A percentile compares a stretch with the other conserved stretches of the same genome.
Conservation (phyloP, 352 stramenopile genomes). For the Peronospora belbahrii region DNA sequence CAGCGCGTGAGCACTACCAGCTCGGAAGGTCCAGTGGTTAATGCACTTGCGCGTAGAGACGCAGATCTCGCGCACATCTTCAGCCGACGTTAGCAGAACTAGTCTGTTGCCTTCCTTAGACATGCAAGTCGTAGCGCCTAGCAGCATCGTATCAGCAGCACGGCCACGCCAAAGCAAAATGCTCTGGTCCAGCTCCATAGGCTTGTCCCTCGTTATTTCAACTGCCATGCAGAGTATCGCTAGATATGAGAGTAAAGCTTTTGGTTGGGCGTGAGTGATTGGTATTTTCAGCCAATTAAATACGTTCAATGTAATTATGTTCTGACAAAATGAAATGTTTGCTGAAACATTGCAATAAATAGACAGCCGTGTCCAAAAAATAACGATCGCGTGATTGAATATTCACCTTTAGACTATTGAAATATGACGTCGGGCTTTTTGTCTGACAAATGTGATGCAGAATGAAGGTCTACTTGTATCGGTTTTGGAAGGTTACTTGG, state of each 20-base stretch:
- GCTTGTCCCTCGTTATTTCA: too few species aligned
- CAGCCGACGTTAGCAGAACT: constrained; percentile 53
- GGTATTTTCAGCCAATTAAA: constrained; percentile 20
- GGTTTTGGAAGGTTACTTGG: too few species aligned
- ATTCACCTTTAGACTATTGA: too few species aligned
- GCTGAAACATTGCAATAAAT: too few species aligned
- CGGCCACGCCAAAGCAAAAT: constrained; percentile 59
- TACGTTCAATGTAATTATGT: not conserved
- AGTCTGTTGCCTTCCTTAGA: constrained; percentile 47
- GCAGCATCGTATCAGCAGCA: constrained; percentile 33
- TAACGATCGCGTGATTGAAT: too few species aligned
- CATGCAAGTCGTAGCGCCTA: constrained; percentile 35
- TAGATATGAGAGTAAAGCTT: too few species aligned
- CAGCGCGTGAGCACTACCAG: constrained; percentile 39
- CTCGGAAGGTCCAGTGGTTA: constrained; percentile 70
- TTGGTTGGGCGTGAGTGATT: constrained; percentile 27
- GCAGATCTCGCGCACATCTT: constrained; percentile 65
- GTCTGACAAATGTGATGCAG: too few species aligned
- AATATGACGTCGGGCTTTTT: too few species aligned
- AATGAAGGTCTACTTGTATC: too few species aligned
- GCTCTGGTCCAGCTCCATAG: constrained; percentile 66
- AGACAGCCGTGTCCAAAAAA: too few species aligned
- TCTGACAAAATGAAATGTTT: too few species aligned
- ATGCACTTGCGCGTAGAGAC: constrained; percentile 54
- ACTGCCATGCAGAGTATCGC: too few species aligned